Evolutionary conservation across 2,329 filamentous ascomycete species (phyloP).

Genomic region (Chrysoporthe puriensis): DNA sequence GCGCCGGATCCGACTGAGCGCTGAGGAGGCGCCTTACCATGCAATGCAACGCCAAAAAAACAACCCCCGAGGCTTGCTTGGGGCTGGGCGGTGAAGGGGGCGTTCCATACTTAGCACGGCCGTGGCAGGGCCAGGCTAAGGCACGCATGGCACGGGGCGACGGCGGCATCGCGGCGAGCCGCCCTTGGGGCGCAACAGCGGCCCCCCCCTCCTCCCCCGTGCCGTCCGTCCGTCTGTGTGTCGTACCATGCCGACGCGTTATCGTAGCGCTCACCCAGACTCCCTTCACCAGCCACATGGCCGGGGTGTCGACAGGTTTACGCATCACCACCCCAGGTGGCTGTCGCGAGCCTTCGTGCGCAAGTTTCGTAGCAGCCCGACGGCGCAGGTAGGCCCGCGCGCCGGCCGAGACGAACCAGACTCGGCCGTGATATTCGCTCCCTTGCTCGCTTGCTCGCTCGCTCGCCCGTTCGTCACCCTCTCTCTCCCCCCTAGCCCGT

Average conservation of each 20-base stretch:
- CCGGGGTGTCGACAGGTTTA: background rate
- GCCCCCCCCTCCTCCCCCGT: too few species aligned
- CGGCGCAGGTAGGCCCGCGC: background rate
- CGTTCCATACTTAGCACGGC: background rate
- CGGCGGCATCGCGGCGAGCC: too few species aligned
- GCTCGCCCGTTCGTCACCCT: too few species aligned
- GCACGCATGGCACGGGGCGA: too few species aligned
- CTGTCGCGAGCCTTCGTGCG: too few species aligned
- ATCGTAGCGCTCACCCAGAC: background rate
- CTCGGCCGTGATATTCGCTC: constrained; percentile 10
- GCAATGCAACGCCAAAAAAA: background rate
- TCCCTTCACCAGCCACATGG: background rate
- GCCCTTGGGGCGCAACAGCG: too few species aligned
- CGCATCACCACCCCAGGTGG: too few species aligned
- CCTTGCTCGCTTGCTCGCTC: background rate
- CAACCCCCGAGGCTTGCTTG: background rate
- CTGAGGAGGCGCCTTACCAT: background rate
- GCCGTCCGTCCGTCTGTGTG: too few species aligned
- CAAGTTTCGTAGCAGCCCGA: background rate
- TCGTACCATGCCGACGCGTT: too few species aligned
- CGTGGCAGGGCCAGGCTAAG: background rate
- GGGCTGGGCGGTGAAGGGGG: background rate
- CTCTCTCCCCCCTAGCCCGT: too few species aligned
- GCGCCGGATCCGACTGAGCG: background rate
- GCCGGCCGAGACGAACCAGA: constrained; percentile 8